A percentile compares a stretch with the other conserved stretches of the same genome.
phyloP scores from a whole-genome alignment of 345 rosid species.

The Sisymbrium irio region DNA sequence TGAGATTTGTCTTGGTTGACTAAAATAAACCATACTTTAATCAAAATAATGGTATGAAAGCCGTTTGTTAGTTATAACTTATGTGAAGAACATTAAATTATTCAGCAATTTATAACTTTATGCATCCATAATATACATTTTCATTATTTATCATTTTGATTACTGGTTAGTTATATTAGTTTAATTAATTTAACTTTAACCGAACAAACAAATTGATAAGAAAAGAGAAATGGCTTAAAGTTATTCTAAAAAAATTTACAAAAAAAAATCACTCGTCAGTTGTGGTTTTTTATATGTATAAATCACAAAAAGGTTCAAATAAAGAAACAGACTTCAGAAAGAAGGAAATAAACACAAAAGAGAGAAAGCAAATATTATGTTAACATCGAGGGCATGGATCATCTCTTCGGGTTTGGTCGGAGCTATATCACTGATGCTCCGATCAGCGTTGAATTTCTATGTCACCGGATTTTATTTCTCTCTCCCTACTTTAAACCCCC shows the following conservation, averaged over 20 bases:
- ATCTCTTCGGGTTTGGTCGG: constrained; percentile 36
- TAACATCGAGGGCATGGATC: constrained; percentile 26
- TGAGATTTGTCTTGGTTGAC: background rate
- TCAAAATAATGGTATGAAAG: background rate
- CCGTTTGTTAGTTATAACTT: background rate
- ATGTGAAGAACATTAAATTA: background rate
- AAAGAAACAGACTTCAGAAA: background rate
- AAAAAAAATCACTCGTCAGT: no score
- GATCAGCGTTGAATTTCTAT: constrained; percentile 15
- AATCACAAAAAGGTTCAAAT: background rate
- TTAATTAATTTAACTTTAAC: background rate
- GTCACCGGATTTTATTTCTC: constrained; percentile 17
- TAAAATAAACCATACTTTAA: background rate
- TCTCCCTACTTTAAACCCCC: constrained; percentile 14
- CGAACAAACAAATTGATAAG: background rate
- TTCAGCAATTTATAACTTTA: background rate
- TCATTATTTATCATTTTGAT: background rate
- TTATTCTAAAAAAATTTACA: no score
- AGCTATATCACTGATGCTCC: constrained; percentile 29
- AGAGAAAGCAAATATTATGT: background rate
- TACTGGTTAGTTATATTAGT: background rate
- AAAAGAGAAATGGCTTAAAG: background rate
- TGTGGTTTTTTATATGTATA: background rate
- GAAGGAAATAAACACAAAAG: background rate
- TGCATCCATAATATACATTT: background rate